These are phyloP conservation scores for Sisymbrium altissimum DNA, from an alignment of 345 rosid species.

Conservation along the genomic window DNA sequence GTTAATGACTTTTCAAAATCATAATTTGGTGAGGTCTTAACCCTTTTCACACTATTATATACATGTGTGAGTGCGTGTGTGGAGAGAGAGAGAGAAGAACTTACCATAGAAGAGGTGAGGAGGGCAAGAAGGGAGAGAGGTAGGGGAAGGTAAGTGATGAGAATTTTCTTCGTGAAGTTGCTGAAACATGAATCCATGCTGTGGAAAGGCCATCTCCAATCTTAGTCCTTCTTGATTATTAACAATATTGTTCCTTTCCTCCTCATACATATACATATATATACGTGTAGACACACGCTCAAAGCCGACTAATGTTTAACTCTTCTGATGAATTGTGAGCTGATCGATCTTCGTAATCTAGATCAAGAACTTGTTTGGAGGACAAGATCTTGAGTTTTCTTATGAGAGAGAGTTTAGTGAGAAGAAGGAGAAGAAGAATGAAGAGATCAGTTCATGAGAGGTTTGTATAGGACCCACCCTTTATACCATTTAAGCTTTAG, in stretches of 20 bases:
- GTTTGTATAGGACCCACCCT: slow-evolving; percentile 34
- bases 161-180: slow-evolving; percentile 56
- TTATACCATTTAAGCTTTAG: slow-evolving; percentile 32
- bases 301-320: slow-evolving; percentile 9
- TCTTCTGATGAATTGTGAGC: background rate
- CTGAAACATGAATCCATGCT: slow-evolving; percentile 64
- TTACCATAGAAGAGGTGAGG: slow-evolving; percentile 71
- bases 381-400: slow-evolving; percentile 6
- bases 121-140: slow-evolving; percentile 62
- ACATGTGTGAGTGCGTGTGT: background rate
- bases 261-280: slow-evolving; percentile 31
- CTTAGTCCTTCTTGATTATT: slow-evolving; percentile 30
- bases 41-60: background rate
- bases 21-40: background rate
- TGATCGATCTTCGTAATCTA: background rate
- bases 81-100: background rate
- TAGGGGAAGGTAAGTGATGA: slow-evolving; percentile 58
- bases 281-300: background rate
- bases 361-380: background rate
- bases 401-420: slow-evolving; percentile 1
- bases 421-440: slow-evolving; percentile 1
- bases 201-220: slow-evolving; percentile 68
- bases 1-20: background rate
- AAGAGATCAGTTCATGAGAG: slow-evolving; percentile 7
- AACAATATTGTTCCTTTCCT: slow-evolving; percentile 14